Base-by-base conservation (phyloP, 805 yeast species). In the Metschnikowia baotianmanensis region DNA sequence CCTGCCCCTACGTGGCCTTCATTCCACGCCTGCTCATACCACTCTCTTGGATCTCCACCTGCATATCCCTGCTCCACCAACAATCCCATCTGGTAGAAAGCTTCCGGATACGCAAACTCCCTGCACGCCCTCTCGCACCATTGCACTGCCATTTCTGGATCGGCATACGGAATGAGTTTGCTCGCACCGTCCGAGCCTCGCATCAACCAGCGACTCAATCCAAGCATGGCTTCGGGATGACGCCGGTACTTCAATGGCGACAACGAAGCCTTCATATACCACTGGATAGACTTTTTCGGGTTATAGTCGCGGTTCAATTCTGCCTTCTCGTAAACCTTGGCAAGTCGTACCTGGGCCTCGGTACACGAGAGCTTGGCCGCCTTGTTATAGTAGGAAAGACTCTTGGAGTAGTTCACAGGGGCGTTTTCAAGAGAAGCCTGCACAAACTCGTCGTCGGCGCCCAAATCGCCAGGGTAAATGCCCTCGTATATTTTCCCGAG, bases 171-270 rank as follows among this genome's bases (percentile, higher is more conserved):
- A 32, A 69, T 61, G 36, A 65, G 62, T 41, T 62, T 66, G 38
- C 62, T 58, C 17, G 46, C 48, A 8, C 68, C 69, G 10, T 62
- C 50, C 10, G 62, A 52, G 13, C 73, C 74, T 30, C 45, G 48
- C 42, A 68, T 48, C 37, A 56, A 58, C 75, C 75, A 70, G 39
- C 74, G 56, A 27, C 65, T 55, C 45, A 70, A 59, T 0, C 75
- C 75, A 36, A 69, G 50, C 71, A 69, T 67, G 6, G 75, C 74
- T 37, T 69, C 74, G 0, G 73, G 71, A 43, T 67, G 71, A 40
- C 72, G 58, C 41, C 56, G 60, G 55, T 61, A 67, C 12, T 61
- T 55, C 19, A 69, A 51, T 16, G 72, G 71, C 12, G 71, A 65
- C 12, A 65, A 57, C 2, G 67, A 57, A 1, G 74, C 73, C 52